Base-by-base conservation (phyloP, 106 monocot species). In the Gastrodia elata region DNA sequence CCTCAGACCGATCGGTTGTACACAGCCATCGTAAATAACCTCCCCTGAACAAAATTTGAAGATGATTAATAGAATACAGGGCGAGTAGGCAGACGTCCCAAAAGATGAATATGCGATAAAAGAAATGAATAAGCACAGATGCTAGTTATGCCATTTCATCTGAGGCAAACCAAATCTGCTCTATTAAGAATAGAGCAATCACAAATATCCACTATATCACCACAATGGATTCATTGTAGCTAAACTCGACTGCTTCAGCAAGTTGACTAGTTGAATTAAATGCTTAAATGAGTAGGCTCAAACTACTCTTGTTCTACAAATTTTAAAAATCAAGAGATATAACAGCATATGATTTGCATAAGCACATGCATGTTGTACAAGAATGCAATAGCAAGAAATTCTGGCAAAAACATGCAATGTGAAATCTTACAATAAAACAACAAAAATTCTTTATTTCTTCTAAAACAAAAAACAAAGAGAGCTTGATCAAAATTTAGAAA, bases 1-100 rank as follows among this genome's bases (percentile, higher is more conserved):
- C 79, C 78, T 52, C 0, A 35, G 78, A 81, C 15, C 74, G 69
- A 36, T 76, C 76, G 0, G 64, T 46, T 74, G 75, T 75, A 35
- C 48, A 65, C 71, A 76, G 68, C 74, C 73, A 79, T 70, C 48
- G 55, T 30, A 6, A 5, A 8, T 2, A 11, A 8, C 34, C 39
- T 71, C 40, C 4, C 48, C 28, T 20, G 26, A 77, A 20, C 1
- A 77, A 41, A 49, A 11, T 32, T 37, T 25, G 20, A 24, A 58
- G 38, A 58, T 27, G 16, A 32, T 49, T 49, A 49, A 33, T 36
- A 67, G 8, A 67, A 67, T 67, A 10, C 16, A 65, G 30, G 32
- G 13, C 32, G 32, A 61, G 10, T 58, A 58, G 24, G 26, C 22
- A 26, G 24, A 65, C 32, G 65, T 13, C 65, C 35, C 34, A 34